Conservation (phyloP, 1,284 basidiomycete species). For the Sporisorium reilianum region DNA sequence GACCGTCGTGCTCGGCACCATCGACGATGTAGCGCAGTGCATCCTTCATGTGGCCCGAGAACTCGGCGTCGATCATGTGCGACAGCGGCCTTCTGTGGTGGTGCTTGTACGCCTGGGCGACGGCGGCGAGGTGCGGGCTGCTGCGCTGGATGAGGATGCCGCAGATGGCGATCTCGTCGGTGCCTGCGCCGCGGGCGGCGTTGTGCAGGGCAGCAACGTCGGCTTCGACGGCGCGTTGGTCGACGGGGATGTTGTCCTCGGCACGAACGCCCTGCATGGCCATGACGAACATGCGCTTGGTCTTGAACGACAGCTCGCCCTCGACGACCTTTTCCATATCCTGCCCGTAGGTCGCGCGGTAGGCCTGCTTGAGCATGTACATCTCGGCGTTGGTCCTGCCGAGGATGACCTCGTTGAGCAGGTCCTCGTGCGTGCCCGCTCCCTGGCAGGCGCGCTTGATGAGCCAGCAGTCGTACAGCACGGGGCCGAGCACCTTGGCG, state of each 20-base stretch:
- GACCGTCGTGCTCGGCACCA: constrained; percentile 63
- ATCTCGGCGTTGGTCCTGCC: constrained; percentile 64
- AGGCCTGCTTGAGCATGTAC: constrained; percentile 65
- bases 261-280: constrained; percentile 61
- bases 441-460: constrained; percentile 65
- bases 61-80: constrained; percentile 61
- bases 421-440: constrained; percentile 66
- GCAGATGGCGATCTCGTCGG: constrained; percentile 64
- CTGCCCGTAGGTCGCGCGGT: constrained; percentile 56
- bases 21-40: constrained; percentile 65
- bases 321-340: constrained; percentile 65
- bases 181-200: constrained; percentile 55
- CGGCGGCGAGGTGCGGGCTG: constrained; percentile 60
- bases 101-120: constrained; percentile 61
- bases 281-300: constrained; percentile 64
- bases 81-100: constrained; percentile 49
- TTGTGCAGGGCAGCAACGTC: constrained; percentile 46
- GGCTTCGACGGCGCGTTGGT: constrained; percentile 45
- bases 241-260: constrained; percentile 57
- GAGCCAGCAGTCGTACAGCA: constrained; percentile 64
- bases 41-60: constrained; percentile 66
- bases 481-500: constrained; percentile 61
- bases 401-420: constrained; percentile 67
- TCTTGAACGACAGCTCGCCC: constrained; percentile 67
- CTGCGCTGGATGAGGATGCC: constrained; percentile 66